Conservation (phyloP, 345 rosid genomes). For the Syzygium jambos region DNA sequence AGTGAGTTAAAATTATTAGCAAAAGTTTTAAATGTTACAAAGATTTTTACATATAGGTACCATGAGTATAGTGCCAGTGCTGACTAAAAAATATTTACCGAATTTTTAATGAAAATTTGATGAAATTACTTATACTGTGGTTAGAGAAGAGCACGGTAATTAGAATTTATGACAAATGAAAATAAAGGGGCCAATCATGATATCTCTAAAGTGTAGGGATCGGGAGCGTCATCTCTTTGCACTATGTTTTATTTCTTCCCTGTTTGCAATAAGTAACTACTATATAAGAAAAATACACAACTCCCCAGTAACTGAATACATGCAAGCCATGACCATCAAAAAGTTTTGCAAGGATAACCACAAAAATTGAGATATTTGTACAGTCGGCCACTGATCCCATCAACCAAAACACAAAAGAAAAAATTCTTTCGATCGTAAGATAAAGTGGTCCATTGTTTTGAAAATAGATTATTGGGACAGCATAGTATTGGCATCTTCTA, state of each 20-base stretch:
- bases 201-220: background rate
- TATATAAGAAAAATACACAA: background rate
- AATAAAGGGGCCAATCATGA: background rate
- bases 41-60: background rate
- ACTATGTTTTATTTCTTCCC: background rate
- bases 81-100: background rate
- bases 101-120: background rate
- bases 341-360: background rate
- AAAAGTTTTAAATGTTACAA: too few species aligned
- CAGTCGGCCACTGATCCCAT: background rate
- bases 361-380: background rate
- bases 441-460: background rate
- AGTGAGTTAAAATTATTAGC: background rate
- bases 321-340: background rate
- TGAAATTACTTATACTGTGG: background rate
- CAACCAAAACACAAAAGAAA: background rate
- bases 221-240: background rate
- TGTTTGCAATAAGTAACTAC: background rate
- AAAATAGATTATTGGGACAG: background rate
- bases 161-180: background rate
- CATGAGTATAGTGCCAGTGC: background rate
- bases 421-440: background rate
- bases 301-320: background rate
- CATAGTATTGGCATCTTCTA: background rate
- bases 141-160: background rate